Evolutionary conservation across 1,139 yeast species (phyloP).

Genomic region (Lodderomyces elongisporus): DNA sequence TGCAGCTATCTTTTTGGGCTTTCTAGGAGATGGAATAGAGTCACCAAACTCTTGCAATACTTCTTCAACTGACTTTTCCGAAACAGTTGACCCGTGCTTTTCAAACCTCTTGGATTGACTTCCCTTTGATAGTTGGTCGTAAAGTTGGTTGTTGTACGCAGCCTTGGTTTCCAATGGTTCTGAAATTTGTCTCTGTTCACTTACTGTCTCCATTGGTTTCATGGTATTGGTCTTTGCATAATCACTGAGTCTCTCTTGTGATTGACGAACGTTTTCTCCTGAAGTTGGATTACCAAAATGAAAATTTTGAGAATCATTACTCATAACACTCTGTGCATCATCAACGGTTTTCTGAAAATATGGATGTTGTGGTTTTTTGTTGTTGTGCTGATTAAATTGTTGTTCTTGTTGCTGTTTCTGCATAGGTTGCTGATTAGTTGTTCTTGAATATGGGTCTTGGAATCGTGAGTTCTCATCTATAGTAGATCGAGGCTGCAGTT

Average conservation of each 20-base stretch:
- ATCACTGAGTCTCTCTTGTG: not conserved
- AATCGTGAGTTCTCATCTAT: too few species aligned
- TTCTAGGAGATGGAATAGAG: conserved; percentile 8
- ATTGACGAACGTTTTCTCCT: not conserved
- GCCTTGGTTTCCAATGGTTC: conserved; percentile 27
- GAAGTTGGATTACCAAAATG: too few species aligned
- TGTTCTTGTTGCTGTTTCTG: too few species aligned
- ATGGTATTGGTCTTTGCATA: not conserved
- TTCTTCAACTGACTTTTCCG: conserved; percentile 9
- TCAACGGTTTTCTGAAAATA: conserved; percentile 14
- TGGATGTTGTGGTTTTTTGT: too few species aligned
- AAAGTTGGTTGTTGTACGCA: conserved; percentile 22
- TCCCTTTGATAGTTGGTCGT: conserved; percentile 16
- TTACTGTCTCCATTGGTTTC: conserved; percentile 3
- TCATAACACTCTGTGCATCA: conserved; percentile 5
- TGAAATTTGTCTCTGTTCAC: conserved; percentile 14
- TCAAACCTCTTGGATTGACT: conserved; percentile 5
- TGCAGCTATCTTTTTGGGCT: conserved; percentile 5
- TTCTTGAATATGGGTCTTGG: too few species aligned
- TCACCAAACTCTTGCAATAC: conserved; percentile 11
- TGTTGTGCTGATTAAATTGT: too few species aligned
- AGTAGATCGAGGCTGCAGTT: too few species aligned
- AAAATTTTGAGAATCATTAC: conserved; percentile 31
- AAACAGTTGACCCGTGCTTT: conserved; percentile 3
- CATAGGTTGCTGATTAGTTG: too few species aligned